Base-by-base conservation (phyloP, 2,329 filamentous ascomycete genomes). In the Byssothecium circinans region DNA sequence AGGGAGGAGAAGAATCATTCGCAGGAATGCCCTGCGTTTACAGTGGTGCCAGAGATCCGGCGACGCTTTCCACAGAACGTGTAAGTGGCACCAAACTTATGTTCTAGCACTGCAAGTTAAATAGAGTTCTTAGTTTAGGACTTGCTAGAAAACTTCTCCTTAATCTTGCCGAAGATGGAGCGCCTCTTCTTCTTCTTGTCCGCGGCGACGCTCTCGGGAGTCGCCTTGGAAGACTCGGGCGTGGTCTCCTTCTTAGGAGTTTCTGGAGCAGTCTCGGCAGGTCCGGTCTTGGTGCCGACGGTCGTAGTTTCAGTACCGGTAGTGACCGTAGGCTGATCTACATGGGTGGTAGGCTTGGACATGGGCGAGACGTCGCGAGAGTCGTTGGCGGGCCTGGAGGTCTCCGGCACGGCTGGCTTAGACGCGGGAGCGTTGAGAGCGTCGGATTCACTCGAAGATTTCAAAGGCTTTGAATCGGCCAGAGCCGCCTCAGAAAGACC, bases 171-270 rank as follows among this genome's bases (percentile, higher is more conserved):
- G 50, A 78, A 77, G 60, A 78, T 69, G 44, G 71, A 73, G 40
- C 70, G 70, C 61, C 75, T 70, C 69, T 75, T 76, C 65, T 75
- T 76, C 64, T 75, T 75, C 70, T 75, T 74, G 39, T 64, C 58
- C n/a, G n/a, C n/a, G 39, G 59, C 57, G 50, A 43, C 61, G 48
- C 68, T 74, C 43, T 74, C 60, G n/a, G 74, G 68, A 7, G 73
- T 74, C 20, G 62, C 67, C 56, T 68, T 65, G 41, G 66, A 59
- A 17, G 68, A 63, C 10, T 64, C 55, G 38, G 63, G 57, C 2
- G 63, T 61, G 37, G 63, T 51, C 19, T 62, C 57, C 41, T 66
- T 68, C 52, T 56, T 63, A 12, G 68, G 67, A 20, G 36, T 27
- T n/a, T 32, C 29, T 7, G 29, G 5, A 12, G 29, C 14, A 12